Conservation (phyloP, 2,329 filamentous ascomycete genomes). For the Claviceps citrina region DNA sequence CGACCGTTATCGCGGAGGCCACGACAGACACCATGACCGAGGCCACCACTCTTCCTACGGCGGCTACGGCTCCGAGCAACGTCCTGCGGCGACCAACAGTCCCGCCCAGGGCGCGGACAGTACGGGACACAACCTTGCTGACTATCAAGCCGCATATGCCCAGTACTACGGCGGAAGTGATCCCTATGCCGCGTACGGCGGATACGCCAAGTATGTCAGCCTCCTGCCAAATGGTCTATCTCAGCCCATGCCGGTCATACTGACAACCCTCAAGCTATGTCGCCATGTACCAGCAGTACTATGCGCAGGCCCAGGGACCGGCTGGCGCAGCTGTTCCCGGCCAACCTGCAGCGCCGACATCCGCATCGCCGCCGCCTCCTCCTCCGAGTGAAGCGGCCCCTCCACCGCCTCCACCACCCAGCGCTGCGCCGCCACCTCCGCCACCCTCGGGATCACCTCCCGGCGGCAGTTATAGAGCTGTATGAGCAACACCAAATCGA, state of each 20-base stretch:
- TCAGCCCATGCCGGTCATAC: slow-evolving; percentile 9
- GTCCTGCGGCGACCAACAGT: slow-evolving; percentile 20
- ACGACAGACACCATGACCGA: slow-evolving; percentile 15
- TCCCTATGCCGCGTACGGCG: slow-evolving; percentile 82
- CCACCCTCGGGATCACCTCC: slow-evolving; percentile 33
- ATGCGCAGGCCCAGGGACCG: slow-evolving; percentile 33
- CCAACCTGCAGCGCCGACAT: slow-evolving; percentile 28
- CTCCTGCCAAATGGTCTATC: background rate
- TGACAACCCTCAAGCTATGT: slow-evolving; percentile 30
- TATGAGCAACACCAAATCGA: slow-evolving; percentile 25
- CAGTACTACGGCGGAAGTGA: slow-evolving; percentile 65
- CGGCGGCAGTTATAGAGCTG: slow-evolving; percentile 47
- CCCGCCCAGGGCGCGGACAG: slow-evolving; percentile 18
- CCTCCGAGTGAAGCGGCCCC: slow-evolving; percentile 45
- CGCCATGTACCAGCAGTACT: slow-evolving; percentile 62
- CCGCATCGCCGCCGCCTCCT: slow-evolving; percentile 42
- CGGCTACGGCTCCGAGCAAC: slow-evolving; percentile 15
- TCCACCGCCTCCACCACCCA: slow-evolving; percentile 32
- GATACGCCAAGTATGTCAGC: slow-evolving; percentile 54
- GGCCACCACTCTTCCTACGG: slow-evolving; percentile 16
- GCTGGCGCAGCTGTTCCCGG: slow-evolving; percentile 24
- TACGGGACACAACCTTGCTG: slow-evolving; percentile 20
- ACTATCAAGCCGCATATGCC: slow-evolving; percentile 70
- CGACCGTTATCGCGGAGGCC: slow-evolving; percentile 18
- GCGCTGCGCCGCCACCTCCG: slow-evolving; percentile 34